Evolutionary conservation across 495 filamentous ascomycete genomes (phyloP), one percentile per base, ranked within the genome.

Genomic region (Chaetomium cochliodes): DNA sequence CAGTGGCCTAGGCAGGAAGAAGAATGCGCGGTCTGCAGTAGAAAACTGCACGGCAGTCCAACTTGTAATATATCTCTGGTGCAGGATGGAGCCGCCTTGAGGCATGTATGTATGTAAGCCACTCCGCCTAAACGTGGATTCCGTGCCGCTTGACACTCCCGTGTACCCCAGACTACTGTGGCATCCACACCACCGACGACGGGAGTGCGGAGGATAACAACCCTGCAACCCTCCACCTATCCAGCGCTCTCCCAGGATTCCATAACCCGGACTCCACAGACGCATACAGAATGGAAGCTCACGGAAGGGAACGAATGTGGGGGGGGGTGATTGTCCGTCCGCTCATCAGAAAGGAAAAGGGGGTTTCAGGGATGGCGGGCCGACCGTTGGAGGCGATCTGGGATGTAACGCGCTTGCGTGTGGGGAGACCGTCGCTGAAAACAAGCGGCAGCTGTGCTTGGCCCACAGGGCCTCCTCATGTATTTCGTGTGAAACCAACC

Each of bases 71-170:
- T 59, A 47, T 59, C 22, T 33, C 41, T 49, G 15, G 23, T 47
- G n/a, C 30, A 18, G 30, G 30, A 42, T 39, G 54, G 54, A 42
- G 30, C 54, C 37, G 54, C 37, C n/a, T 44, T 18, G 56, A 30
- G 23, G 56, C 41, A 26, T 28, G 28, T 30, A 30, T 30, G 28
- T 30, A 30, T 30, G 22, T 20, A 26, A 26, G 56, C 39, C 25
- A 13, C 33, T 53, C 33, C 33, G 37, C 50, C 39, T 2, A 44
- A 47, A 47, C 42, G 53, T 51, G 52, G 62, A 64, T 58, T 49
- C 53, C 18, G 53, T 58, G 62, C 52, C 62, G 62, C 62, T 56
- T 57, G 52, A 57, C 62, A 58, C 62, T 56, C 11, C 18, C 13
- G 16, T 33, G 26, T 63, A 47, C 62, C 59, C 62, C 52, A 64